Conservation (phyloP, 192 early-diverging fungal genomes). For the Entophlyctis luteolus region DNA sequence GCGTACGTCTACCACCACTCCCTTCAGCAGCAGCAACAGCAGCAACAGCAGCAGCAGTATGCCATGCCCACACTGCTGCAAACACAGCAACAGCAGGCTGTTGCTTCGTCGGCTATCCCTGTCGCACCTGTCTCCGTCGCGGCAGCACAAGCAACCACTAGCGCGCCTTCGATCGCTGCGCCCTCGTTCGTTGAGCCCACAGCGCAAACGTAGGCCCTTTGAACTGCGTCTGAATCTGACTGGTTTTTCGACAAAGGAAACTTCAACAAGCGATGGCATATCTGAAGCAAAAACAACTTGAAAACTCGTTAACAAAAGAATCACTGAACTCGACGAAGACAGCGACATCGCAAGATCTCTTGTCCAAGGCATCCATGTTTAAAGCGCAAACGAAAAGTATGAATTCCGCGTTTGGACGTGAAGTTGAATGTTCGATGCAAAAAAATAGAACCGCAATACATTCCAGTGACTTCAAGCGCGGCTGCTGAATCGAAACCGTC, state of each 20-base stretch:
- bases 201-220: neutral
- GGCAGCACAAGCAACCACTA: no score
- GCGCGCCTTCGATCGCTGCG: no score
- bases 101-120: neutral
- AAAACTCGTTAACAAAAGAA: no score
- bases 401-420: neutral
- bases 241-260: neutral
- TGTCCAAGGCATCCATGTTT: conserved; percentile 12
- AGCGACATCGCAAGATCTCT: neutral
- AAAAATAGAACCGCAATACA: neutral
- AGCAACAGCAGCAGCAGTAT: neutral
- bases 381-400: conserved; percentile 20
- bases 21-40: neutral
- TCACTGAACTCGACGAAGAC: neutral
- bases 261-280: conserved; percentile 12
- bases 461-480: neutral
- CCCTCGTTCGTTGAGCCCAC: no score
- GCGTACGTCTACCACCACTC: neutral
- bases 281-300: conserved; percentile 6
- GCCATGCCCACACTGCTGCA: neutral
- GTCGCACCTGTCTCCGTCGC: neutral
- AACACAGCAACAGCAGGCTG: neutral
- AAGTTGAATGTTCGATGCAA: neutral
- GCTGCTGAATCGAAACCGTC: neutral
- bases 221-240: neutral